Percentiles rank a stretch among this genome's conserved stretches.
These are phyloP conservation scores for Aspergillus transmontanensis DNA, from an alignment of 2,329 filamentous ascomycete species.

Conservation along the genomic window DNA sequence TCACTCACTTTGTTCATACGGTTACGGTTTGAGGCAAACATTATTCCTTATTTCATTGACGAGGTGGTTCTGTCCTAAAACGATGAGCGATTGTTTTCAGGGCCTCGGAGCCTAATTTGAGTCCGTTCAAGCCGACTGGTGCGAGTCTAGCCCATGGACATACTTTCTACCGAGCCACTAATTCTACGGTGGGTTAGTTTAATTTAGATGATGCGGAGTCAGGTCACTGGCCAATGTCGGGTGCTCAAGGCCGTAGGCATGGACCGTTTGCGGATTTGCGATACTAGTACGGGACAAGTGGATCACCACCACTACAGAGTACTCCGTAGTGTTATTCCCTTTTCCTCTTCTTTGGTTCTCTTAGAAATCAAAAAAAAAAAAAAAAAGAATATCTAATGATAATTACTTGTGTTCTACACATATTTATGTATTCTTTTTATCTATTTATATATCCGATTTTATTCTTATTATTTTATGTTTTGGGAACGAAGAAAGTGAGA, in stretches of 20 bases:
- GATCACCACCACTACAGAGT: not conserved
- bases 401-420: not conserved
- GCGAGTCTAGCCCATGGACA: not conserved
- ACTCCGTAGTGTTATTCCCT: not conserved
- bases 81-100: slow-evolving; percentile 11
- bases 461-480: not conserved
- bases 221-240: not conserved
- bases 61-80: slow-evolving; percentile 3
- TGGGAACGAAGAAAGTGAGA: not conserved
- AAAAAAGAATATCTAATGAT: not conserved
- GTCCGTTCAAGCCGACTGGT: slow-evolving; percentile 6
- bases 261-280: slow-evolving; percentile 1
- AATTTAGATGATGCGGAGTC: slow-evolving; percentile 1
- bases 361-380: not conserved
- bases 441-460: no score
- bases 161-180: not conserved
- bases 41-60: not conserved
- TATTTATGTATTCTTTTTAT: not conserved
- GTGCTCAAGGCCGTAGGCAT: not conserved
- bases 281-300: not conserved
- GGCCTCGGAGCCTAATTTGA: slow-evolving; percentile 12
- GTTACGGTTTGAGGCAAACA: not conserved
- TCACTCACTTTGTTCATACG: not conserved
- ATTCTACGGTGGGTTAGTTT: not conserved
- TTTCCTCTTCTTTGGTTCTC: not conserved